phyloP scores from a whole-genome alignment of 192 early-diverging fungal species.

The Coemansia sp. region DNA sequence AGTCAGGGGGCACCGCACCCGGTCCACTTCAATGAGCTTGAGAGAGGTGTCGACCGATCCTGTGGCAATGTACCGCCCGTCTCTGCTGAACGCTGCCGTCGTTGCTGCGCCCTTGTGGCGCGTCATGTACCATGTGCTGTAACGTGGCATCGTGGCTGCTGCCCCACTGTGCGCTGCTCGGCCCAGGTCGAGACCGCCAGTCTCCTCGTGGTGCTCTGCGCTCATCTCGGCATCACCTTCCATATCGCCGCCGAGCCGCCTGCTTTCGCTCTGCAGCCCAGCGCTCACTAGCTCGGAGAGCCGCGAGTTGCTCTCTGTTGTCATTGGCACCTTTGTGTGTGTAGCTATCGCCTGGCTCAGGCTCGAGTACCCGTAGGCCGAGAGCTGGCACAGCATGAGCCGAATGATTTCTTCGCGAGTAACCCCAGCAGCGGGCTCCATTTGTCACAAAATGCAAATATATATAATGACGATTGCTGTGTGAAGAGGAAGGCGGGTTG shows the following conservation, averaged over 20 bases:
- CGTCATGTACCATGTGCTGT: conserved; percentile 68
- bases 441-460: background rate
- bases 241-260: conserved; percentile 19
- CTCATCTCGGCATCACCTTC: conserved; percentile 13
- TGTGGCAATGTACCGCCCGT: conserved; percentile 82
- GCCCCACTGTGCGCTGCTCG: conserved; percentile 2
- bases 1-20: conserved; percentile 62
- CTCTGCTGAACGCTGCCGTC: conserved; percentile 61
- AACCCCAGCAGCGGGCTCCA: conserved; percentile 5
- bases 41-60: conserved; percentile 85
- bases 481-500: background rate
- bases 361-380: conserved; percentile 56
- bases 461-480: background rate
- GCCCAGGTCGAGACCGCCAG: conserved; percentile 21
- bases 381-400: conserved; percentile 52
- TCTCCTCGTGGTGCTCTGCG: conserved; percentile 11
- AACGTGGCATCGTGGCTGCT: conserved; percentile 48
- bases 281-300: conserved; percentile 63
- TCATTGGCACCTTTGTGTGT: conserved; percentile 63
- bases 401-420: conserved; percentile 35
- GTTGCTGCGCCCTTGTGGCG: conserved; percentile 74
- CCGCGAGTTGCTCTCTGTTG: conserved; percentile 59
- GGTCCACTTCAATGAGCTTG: conserved; percentile 85
- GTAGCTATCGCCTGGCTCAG: conserved; percentile 62
- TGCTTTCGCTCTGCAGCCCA: conserved; percentile 59